Evolutionary conservation across 139 green algal species (phyloP), one percentile per base, ranked within the genome.

Genomic region (Chlorella vulgaris): DNA sequence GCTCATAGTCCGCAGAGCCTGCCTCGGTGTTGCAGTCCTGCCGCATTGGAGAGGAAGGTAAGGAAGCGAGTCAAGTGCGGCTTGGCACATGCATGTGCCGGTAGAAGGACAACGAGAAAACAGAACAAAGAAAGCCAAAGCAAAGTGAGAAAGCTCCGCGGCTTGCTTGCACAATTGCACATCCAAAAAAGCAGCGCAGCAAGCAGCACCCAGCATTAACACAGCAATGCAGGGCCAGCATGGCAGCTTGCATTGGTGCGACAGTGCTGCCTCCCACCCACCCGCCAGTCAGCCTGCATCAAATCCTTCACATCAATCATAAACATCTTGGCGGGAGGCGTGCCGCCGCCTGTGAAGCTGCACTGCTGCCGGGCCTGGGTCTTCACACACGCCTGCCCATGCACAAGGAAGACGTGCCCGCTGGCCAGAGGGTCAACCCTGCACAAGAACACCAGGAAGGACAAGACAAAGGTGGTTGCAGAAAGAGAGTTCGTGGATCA

Each of bases 401-500:
- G 93, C 38, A 98, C 85, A 21, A 98, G 47, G 74, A 99, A 98
- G 31, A 90, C 66, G 39, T 92, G 84, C 10, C 84, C 83, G 63
- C 88, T 83, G 5, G 88, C 90, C 35, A 89, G 83, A 1, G 93
- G 92, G 87, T 96, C 90, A 65, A 94, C 89, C 74, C 94, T 92
- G 88, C 38, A 81, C n/a, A n/a, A n/a, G n/a, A n/a, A n/a, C n/a
- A n/a, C n/a, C n/a, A n/a, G n/a, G n/a, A n/a, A n/a, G n/a, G n/a
- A n/a, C n/a, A n/a, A 35, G 74, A 47, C 55, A 73, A 4, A 2
- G 51, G 21, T 43, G 58, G n/a, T 29, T 36, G 36, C 4, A 42
- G 4, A 35, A n/a, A 6, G 36, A 31, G 7, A 40, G n/a, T n/a
- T n/a, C n/a, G n/a, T n/a, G n/a, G n/a, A n/a, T n/a, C n/a, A n/a